Base-by-base conservation (phyloP, 2,329 filamentous ascomycete species). In the Eutypa lata region DNA sequence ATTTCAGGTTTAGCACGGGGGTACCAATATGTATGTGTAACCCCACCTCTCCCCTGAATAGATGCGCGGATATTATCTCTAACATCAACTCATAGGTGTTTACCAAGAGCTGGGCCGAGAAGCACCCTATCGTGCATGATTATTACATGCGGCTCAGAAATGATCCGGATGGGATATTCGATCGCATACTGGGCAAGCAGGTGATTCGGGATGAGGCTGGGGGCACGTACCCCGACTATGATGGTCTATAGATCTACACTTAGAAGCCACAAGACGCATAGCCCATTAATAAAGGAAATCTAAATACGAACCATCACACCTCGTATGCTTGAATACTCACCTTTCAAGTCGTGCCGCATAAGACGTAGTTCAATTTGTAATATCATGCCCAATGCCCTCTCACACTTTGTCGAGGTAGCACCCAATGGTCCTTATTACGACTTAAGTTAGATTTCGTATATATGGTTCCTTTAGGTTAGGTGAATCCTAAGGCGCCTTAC, bases 91-190 rank as follows among this genome's bases (percentile, higher is more conserved):
- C 16, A 4, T 40, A 60, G 57, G 57, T 60, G 13, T 60, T 58
- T 33, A 55, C 55, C 7, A 60, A 58, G 50, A 54, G 50, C 33
- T 60, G 57, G 55, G 53, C 55, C 22, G 55, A 48, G 38, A 53
- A 57, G 46, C 57, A 60, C 38, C 56, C 55, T 2, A 46, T 57
- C 33, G 49, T 56, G 33, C 57, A 59, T 48, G 53, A 58, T 18
- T 59, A 57, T 35, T 59, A 57, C 24, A 59, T 59, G 57, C 42
- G 55, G 22, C 48, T 59, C 22, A 54, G 54, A 44, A 53, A 52
- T 26, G 57, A 59, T 33, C 53, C 53, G 2, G 38, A 53, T 14
- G 51, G 51, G 7, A 59, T 59, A 31, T 59, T 55, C n/a, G 50
- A 52, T n/a, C 46, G 38, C 45, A 52, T 55, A 49, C 40, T 55